Evolutionary conservation across 345 rosid genomes (phyloP).

Genomic region (Luvunga scandens): DNA sequence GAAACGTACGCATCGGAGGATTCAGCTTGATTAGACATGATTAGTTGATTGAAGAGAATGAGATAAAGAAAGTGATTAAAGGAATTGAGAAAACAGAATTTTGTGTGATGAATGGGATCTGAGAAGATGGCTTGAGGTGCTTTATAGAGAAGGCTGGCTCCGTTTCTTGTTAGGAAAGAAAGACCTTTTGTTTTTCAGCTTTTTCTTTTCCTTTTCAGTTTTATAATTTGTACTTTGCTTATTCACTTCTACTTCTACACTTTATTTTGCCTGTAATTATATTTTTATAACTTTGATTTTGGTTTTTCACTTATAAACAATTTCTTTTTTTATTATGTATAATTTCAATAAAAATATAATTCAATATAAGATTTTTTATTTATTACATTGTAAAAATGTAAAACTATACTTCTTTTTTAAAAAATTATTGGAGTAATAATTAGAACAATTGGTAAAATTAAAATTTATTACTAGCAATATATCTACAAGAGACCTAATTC

Average conservation of each 20-base stretch:
- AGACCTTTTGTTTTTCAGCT: background rate
- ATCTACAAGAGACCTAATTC: no score
- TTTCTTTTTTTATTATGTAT: no score
- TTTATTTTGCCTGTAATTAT: no score
- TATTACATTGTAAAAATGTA: no score
- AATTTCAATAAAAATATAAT: no score
- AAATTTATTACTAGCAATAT: no score
- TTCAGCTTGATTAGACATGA: slow-evolving; percentile 77
- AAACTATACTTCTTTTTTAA: no score
- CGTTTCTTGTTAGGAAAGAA: slow-evolving; percentile 66
- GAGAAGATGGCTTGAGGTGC: slow-evolving; percentile 6
- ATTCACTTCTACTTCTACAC: background rate
- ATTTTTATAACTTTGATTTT: no score
- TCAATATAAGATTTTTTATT: no score
- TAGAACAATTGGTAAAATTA: no score
- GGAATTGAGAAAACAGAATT: background rate
- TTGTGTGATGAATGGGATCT: slow-evolving; percentile 15
- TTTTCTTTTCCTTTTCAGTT: background rate
- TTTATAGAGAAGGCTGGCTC: slow-evolving; percentile 21
- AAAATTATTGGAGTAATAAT: no score
- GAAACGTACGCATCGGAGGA: slow-evolving; percentile 79
- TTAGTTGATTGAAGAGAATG: background rate
- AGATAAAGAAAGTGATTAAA: background rate
- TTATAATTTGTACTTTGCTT: background rate
- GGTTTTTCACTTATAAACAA: no score